These are phyloP conservation scores for Lipomyces sp. DNA, from an alignment of 805 yeast genomes.

Conservation along the genomic window DNA sequence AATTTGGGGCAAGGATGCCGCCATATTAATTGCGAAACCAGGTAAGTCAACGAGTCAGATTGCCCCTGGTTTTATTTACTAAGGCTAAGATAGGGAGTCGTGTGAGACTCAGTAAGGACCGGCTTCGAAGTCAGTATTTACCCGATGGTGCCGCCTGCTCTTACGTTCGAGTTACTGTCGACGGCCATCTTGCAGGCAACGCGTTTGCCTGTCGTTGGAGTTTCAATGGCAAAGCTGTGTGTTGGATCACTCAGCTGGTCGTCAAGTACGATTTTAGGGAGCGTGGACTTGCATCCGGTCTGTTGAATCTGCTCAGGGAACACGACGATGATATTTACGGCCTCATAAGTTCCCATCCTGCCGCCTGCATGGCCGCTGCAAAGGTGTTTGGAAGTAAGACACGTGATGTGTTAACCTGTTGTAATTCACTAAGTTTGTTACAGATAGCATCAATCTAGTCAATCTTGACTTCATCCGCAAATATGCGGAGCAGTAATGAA, in stretches of 20 bases:
- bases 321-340: conserved; percentile 1
- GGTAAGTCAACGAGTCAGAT: background rate
- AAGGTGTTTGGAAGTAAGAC: conserved; percentile 6
- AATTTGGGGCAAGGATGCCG: conserved; percentile 3
- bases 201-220: conserved; percentile 8
- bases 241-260: conserved; percentile 9
- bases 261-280: background rate
- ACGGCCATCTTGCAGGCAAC: conserved; percentile 6
- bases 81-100: conserved; percentile 9
- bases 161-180: conserved; percentile 5
- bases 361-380: conserved; percentile 10
- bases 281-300: background rate
- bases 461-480: no score
- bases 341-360: conserved; percentile 5
- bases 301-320: background rate
- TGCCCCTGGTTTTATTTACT: background rate
- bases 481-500: no score
- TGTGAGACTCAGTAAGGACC: conserved; percentile 10
- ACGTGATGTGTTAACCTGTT: background rate
- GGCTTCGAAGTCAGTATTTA: background rate
- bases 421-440: conserved; percentile 8
- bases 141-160: conserved; percentile 7
- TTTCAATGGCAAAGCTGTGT: conserved; percentile 3
- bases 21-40: conserved; percentile 5
- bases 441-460: background rate